Base-by-base conservation (phyloP, 2,329 filamentous ascomycete genomes). In the Aschersonia sp. region DNA sequence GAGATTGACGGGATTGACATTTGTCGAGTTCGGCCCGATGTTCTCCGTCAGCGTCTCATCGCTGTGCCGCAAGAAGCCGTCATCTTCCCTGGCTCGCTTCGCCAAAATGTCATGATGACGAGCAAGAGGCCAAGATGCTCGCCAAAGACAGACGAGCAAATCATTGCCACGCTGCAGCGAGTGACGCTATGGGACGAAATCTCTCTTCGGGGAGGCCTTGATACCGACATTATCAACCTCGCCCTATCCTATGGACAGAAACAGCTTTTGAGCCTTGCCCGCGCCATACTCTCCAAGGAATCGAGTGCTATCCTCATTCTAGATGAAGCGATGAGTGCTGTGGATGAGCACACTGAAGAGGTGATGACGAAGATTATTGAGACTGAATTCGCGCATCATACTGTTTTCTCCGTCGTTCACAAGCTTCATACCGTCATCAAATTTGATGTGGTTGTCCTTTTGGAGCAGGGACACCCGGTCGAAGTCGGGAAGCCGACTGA, bases 41-140 rank as follows among this genome's bases (percentile, higher is more conserved):
- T 49, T 5, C 44, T 63, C 1, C 54, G 61, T 1, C 44, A 50
- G 0, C 48, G 56, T 1, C 56, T 76, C 6, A 66, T 67, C 31
- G 63, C 64, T 1, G 56, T 76, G 1, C 66, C 74, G 0, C 74
- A 78, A 58, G 72, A 76, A 41, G 62, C 71, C 0, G 67, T 73
- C 48, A 64, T 73, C n/a, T 58, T 77, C 5, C 65, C 65, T 2
- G 72, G 70, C 2, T 70, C 60, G 0, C 58, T 78, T 4, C 66
- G 71, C 62, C 4, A 79, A 78, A 45, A 58, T 73, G 2, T 71
- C 75, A 49, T 72, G 73, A 0, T 54, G 57, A 3, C 51, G 54
- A 1, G 50, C 52, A 4, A 4, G 8, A 37, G 11, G 32, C 12
- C 12, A 5, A 12, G 5, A 14, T 45, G 6, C 31, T 45, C 10